Evolutionary conservation across 179 eudicot species (phyloP).

Genomic region (Carnegiea gigantea): DNA sequence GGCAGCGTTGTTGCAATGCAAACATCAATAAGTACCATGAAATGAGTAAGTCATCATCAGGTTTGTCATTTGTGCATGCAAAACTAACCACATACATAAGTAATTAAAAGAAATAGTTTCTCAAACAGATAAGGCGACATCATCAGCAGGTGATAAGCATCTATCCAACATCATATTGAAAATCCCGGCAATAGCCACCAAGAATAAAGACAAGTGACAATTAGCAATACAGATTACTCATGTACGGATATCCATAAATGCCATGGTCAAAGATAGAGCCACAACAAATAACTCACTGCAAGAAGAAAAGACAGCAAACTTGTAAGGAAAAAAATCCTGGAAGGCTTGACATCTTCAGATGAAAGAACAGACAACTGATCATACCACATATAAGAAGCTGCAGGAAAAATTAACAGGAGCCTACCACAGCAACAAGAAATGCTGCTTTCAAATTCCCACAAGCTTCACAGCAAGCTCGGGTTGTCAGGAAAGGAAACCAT

Average conservation of each 20-base stretch:
- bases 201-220: not conserved
- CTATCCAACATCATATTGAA: not conserved
- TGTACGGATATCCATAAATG: not conserved
- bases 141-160: not conserved
- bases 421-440: constrained; percentile 94
- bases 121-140: not conserved
- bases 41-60: not conserved
- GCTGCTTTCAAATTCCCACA: constrained; percentile 98
- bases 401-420: constrained; percentile 18
- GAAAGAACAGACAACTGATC: not conserved
- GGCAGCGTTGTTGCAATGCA: too few species aligned
- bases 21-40: not conserved
- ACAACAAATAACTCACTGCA: not conserved
- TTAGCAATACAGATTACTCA: not conserved
- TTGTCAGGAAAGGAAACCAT: constrained; percentile 91
- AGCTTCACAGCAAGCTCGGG: constrained; percentile 90
- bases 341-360: not conserved
- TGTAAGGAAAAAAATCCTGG: too few species aligned
- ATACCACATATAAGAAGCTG: not conserved
- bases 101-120: not conserved
- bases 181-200: not conserved
- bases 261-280: not conserved
- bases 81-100: too few species aligned
- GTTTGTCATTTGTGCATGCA: not conserved
- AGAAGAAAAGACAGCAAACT: too few species aligned